Percentiles rank a stretch among this genome's conserved stretches.
Conservation (phyloP, 768 basidiomycete species). For the Xerocomus brunneocitrinus region DNA sequence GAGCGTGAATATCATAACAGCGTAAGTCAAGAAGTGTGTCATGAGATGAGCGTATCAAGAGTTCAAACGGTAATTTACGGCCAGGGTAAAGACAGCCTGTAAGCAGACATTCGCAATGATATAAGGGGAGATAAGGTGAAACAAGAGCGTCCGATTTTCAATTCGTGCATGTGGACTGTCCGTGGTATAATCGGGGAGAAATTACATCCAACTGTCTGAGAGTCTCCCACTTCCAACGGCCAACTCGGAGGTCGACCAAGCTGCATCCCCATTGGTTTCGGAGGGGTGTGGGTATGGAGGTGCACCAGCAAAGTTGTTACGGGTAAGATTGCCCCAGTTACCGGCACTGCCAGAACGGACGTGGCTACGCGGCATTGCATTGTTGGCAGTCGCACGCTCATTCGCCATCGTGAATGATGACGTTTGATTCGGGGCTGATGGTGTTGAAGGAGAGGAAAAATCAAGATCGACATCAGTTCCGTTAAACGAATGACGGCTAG, state of each 20-base stretch:
- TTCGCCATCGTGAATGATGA: conserved; percentile 37
- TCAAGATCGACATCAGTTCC: conserved; percentile 62
- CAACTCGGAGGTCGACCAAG: conserved; percentile 57
- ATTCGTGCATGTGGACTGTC: conserved; percentile 8
- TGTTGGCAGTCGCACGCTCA: conserved; percentile 34
- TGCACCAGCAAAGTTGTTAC: conserved; percentile 47
- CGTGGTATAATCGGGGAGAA: conserved; percentile 3
- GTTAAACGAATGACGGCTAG: conserved; percentile 71
- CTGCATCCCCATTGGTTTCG: conserved; percentile 48
- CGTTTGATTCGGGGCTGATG: conserved; percentile 42
- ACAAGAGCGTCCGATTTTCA: conserved; percentile 41
- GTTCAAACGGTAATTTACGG: conserved; percentile 20
- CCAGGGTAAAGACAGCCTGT: conserved; percentile 7
- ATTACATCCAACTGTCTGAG: conserved; percentile 46
- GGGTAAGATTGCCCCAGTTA: conserved; percentile 67
- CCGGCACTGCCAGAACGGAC: conserved; percentile 77
- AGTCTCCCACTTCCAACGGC: conserved; percentile 47
- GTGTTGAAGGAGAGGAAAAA: conserved; percentile 53
- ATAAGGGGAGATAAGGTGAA: conserved; percentile 3
- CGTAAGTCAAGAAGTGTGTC: conserved; percentile 33
- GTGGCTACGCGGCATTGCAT: conserved; percentile 50
- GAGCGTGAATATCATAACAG: conserved; percentile 37
- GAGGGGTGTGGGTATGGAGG: conserved; percentile 53
- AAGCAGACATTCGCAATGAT: conserved; percentile 4
- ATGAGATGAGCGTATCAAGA: conserved; percentile 26